These are phyloP conservation scores for Torulaspora quercuum DNA, from an alignment of 805 yeast genomes.

Conservation along the genomic window DNA sequence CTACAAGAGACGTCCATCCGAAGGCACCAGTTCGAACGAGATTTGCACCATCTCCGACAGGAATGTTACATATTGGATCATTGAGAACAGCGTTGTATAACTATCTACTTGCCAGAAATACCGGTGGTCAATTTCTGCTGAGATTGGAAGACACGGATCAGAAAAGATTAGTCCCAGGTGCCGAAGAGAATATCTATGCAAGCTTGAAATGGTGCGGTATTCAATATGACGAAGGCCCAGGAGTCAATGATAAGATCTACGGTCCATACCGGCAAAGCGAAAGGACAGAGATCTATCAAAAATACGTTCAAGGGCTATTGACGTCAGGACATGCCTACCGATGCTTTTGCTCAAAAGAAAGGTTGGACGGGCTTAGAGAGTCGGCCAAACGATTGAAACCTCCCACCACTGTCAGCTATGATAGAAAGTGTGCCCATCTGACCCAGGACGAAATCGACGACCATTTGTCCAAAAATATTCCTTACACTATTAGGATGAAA, in stretches of 20 bases:
- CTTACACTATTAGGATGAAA: conserved; percentile 65
- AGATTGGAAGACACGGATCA: conserved; percentile 94
- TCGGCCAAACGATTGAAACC: conserved; percentile 74
- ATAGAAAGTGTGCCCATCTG: conserved; percentile 65
- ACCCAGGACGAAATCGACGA: conserved; percentile 41
- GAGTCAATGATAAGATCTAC: conserved; percentile 30
- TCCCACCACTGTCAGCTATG: conserved; percentile 90
- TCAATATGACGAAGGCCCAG: conserved; percentile 80
- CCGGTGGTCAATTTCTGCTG: conserved; percentile 75
- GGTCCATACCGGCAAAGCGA: conserved; percentile 89
- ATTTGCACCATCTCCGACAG: conserved; percentile 98
- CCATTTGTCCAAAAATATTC: conserved; percentile 36
- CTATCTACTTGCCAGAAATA: conserved; percentile 71
- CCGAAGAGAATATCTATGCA: conserved; percentile 75
- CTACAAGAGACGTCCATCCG: conserved; percentile 39
- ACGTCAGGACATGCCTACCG: conserved; percentile 73
- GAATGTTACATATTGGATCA: conserved; percentile 89
- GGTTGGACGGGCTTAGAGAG: conserved; percentile 63
- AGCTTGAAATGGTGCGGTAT: conserved; percentile 76
- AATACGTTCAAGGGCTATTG: conserved; percentile 55
- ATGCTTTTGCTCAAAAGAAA: conserved; percentile 80
- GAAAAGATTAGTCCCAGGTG: conserved; percentile 70
- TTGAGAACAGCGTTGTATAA: conserved; percentile 90
- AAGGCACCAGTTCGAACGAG: conserved; percentile 69
- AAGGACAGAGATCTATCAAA: conserved; percentile 59